phyloP scores from a whole-genome alignment of 371 early-diverging fungal genomes.

The Dichotomocladium elegans region DNA sequence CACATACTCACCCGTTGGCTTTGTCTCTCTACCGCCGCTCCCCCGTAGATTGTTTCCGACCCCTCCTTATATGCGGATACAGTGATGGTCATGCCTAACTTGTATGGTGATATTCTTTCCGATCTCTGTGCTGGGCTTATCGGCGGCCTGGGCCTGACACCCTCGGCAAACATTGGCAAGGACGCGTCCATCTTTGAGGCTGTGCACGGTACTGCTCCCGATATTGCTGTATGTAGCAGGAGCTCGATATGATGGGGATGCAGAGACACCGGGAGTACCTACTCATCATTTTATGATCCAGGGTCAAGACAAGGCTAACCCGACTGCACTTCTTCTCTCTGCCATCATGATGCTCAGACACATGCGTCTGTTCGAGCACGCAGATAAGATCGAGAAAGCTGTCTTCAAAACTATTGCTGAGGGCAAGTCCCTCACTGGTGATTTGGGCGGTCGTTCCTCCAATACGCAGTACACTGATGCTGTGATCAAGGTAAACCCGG shows the following conservation, averaged over 20 bases:
- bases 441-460: conserved; percentile 91
- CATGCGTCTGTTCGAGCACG: conserved; percentile 80
- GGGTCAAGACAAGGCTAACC: conserved; percentile 79
- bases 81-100: conserved; percentile 99
- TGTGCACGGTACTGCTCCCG: conserved; percentile 98
- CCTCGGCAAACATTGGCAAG: conserved; percentile 97
- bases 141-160: conserved; percentile 97
- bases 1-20: too few relatives aligned
- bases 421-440: conserved; percentile 87
- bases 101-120: conserved; percentile 97
- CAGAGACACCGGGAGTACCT: not conserved
- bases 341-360: conserved; percentile 98
- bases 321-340: conserved; percentile 91
- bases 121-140: conserved; percentile 98
- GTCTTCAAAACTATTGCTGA: conserved; percentile 93
- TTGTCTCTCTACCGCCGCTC: too few relatives aligned
- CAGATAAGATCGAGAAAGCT: conserved; percentile 83
- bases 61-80: conserved; percentile 86
- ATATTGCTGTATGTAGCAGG: conserved; percentile 77
- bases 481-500: conserved; percentile 65
- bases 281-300: conserved; percentile 3
- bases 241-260: not conserved
- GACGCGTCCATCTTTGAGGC: conserved; percentile 97
- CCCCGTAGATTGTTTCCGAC: conserved; percentile 94
- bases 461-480: conserved; percentile 90